Percentiles rank a stretch among this genome's conserved stretches.
Evolutionary conservation across 768 basidiomycete species (phyloP).

Genomic region (Panaeolus cyanescens): DNA sequence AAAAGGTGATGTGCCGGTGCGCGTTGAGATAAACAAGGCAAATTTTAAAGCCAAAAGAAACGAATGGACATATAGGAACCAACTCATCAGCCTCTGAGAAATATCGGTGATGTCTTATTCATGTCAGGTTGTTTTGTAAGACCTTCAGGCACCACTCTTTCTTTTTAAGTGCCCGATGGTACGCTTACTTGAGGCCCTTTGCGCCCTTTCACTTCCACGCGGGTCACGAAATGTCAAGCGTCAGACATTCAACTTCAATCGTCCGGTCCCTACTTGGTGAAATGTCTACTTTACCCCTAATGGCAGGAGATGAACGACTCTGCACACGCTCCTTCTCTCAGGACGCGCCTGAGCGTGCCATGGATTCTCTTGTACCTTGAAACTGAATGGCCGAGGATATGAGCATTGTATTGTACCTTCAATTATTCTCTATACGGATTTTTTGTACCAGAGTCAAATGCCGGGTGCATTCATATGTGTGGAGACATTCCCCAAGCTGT

Average conservation of each 20-base stretch:
- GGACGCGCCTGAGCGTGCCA: not conserved
- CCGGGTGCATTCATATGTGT: not conserved
- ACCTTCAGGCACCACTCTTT: not conserved
- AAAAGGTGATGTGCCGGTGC: no score
- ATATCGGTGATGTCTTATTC: not conserved
- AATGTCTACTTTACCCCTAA: not conserved
- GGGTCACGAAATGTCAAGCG: not conserved
- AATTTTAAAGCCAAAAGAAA: no score
- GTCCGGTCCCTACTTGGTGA: not conserved
- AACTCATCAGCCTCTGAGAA: not conserved
- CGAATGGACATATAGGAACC: not conserved
- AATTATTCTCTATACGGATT: not conserved
- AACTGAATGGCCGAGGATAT: not conserved
- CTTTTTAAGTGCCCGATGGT: conserved; percentile 1
- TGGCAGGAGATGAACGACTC: not conserved
- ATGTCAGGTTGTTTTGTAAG: not conserved
- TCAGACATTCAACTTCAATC: not conserved
- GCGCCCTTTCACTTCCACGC: not conserved
- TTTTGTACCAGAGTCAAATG: not conserved
- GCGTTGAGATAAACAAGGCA: no score
- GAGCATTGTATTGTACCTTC: not conserved
- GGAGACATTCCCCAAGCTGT: not conserved
- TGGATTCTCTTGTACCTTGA: not conserved
- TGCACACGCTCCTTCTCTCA: not conserved
- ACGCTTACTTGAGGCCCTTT: not conserved